These are phyloP conservation scores for Centaurea solstitialis DNA, from an alignment of 129 eudicot genomes.

Conservation along the genomic window DNA sequence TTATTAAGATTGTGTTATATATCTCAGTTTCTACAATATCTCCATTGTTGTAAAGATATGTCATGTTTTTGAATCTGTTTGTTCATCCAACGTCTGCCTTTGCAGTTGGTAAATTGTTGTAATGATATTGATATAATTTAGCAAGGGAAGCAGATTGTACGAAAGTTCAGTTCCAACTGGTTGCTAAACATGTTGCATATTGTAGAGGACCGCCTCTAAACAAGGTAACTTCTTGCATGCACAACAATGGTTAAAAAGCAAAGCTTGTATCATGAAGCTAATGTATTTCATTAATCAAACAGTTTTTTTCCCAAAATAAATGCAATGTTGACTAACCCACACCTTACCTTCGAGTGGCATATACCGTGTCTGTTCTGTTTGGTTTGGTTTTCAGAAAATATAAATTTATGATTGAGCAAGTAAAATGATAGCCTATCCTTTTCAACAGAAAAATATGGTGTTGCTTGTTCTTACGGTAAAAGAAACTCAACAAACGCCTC, in stretches of 20 bases:
- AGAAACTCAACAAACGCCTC: no score
- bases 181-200: not conserved
- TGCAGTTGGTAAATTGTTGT: not conserved
- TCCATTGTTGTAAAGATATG: not conserved
- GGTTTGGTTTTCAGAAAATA: not conserved
- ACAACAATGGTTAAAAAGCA: not conserved
- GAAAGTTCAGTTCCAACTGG: not conserved
- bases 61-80: not conserved
- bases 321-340: not conserved
- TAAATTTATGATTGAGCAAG: no score
- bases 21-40: not conserved
- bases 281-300: not conserved
- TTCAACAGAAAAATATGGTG: not conserved
- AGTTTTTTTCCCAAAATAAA: not conserved
- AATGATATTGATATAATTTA: not conserved
- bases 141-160: not conserved
- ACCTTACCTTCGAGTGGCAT: not conserved
- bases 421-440: no score
- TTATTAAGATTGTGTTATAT: no score
- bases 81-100: no score
- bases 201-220: not conserved
- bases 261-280: not conserved
- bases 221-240: not conserved
- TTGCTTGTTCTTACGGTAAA: no score
- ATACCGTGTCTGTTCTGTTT: no score